Evolutionary conservation across 75 land plant species (phyloP), one percentile per base, ranked within the genome.

Genomic region (Sequoiadendron giganteum): DNA sequence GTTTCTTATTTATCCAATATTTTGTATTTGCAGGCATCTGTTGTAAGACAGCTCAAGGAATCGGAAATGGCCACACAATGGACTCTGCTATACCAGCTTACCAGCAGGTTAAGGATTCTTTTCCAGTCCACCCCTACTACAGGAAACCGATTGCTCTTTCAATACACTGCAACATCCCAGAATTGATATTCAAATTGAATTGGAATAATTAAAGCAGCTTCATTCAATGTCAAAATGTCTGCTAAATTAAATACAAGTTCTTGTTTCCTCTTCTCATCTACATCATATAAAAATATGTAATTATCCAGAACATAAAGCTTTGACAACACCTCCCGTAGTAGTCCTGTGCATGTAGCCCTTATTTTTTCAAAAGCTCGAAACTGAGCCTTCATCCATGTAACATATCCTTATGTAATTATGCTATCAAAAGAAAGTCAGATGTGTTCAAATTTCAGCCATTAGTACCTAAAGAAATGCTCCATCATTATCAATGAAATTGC

Each of bases 61-160:
- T 94, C 99, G 18, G 99, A 98, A 84, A 98, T 98, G 99, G 97
- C 99, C 19, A 96, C 95, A 88, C 99, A 98, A 80, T 97, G 97
- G 97, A 98, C 99, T 49, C 86, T 98, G 83, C 89, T 93, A 30
- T 98, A 98, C 88, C 96, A 97, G 85, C 95, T 98, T 2, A 98
- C 95, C 88, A 98, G 94, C 91, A 98, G 98, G 86, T 87, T 98
- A 34, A 94, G 99, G 11, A 90, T 98, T 86, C 93, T 98, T 28
- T 93, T 95, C 82, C 97, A 96, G 85, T 98, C 99, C 43, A 91
- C 94, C 45, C 97, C 99, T 75, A 93, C 97, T 42, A 91, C 90
- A 7, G 93, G 92, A 78, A 92, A 96, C 52, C 96, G 99, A 21
- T 91, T 98, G 49, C 92, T 98, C 3, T 94, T 97, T 81, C 99